These are phyloP conservation scores for Malassezia yamatoensis DNA, from an alignment of 1,284 basidiomycete species.

Conservation along the genomic window DNA sequence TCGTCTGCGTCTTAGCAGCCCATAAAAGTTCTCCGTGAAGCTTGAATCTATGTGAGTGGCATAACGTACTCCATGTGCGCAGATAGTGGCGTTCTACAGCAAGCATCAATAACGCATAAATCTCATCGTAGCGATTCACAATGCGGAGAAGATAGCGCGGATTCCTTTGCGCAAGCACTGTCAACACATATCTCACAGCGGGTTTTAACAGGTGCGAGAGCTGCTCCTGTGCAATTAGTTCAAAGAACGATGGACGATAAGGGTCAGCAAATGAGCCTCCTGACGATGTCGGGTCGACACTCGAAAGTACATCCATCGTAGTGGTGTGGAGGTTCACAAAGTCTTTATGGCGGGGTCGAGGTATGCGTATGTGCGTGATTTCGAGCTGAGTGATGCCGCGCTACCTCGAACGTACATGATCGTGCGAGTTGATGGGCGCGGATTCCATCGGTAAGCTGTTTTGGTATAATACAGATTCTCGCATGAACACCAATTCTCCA, in stretches of 20 bases:
- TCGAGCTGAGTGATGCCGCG: conserved; percentile 76
- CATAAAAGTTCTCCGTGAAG: conserved; percentile 88
- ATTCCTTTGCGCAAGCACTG: conserved; percentile 82
- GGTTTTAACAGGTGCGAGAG: conserved; percentile 83
- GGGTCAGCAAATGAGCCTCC: conserved; percentile 28
- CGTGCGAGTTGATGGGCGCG: conserved; percentile 80
- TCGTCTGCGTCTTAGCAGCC: conserved; percentile 64
- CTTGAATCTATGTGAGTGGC: conserved; percentile 54
- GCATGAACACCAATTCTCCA: conserved; percentile 67
- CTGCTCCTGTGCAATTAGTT: conserved; percentile 90
- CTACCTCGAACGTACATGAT: conserved; percentile 76
- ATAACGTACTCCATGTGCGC: conserved; percentile 58
- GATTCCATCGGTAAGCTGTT: conserved; percentile 73
- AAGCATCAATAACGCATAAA: conserved; percentile 78
- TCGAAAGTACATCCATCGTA: conserved; percentile 31
- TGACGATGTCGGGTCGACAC: conserved; percentile 29
- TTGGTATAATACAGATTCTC: conserved; percentile 59
- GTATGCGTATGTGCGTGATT: conserved; percentile 80
- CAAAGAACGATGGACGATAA: conserved; percentile 80
- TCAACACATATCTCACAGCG: conserved; percentile 85
- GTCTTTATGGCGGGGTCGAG: conserved; percentile 73
- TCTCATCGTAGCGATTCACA: conserved; percentile 90
- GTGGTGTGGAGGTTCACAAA: conserved; percentile 4
- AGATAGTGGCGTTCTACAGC: conserved; percentile 86
- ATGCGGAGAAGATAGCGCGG: conserved; percentile 82